These are phyloP conservation scores for Euptelea pleiosperma DNA, from an alignment of 164 flowering plant species.

Conservation along the genomic window DNA sequence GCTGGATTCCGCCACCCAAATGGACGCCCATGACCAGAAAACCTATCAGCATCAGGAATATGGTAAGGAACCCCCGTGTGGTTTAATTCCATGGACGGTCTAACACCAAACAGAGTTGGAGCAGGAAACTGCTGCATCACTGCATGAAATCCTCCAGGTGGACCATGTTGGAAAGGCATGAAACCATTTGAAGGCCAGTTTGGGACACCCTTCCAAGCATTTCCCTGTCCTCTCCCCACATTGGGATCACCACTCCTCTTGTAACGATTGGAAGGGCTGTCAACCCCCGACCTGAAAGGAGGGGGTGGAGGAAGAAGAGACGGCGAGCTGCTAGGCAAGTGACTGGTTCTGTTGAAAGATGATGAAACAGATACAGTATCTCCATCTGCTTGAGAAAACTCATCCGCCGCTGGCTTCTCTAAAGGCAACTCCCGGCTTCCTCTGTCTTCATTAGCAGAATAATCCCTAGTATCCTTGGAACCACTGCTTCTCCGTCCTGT, in stretches of 20 bases:
- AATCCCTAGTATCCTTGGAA: constrained; percentile 50
- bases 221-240: constrained; percentile 54
- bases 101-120: constrained; percentile 66
- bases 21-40: constrained; percentile 61
- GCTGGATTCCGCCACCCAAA: constrained; percentile 73
- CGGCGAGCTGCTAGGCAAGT: constrained; percentile 34
- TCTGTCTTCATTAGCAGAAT: constrained; percentile 46
- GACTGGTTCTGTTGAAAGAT: constrained; percentile 34
- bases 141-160: constrained; percentile 61
- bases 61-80: constrained; percentile 67
- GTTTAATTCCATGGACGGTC: constrained; percentile 69
- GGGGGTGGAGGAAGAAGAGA: constrained; percentile 49
- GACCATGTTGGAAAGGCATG: constrained; percentile 75
- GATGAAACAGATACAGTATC: constrained; percentile 43
- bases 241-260: constrained; percentile 57
- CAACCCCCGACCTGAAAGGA: constrained; percentile 42
- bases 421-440: constrained; percentile 37
- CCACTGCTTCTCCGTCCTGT: constrained; percentile 46
- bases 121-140: constrained; percentile 65
- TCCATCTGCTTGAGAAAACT: constrained; percentile 42
- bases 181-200: constrained; percentile 82
- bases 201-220: constrained; percentile 73
- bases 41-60: constrained; percentile 68
- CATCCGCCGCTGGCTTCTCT: constrained; percentile 44
- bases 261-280: constrained; percentile 52